Conservation (phyloP, 2,329 filamentous ascomycete genomes). For the Pyricularia sp. region DNA sequence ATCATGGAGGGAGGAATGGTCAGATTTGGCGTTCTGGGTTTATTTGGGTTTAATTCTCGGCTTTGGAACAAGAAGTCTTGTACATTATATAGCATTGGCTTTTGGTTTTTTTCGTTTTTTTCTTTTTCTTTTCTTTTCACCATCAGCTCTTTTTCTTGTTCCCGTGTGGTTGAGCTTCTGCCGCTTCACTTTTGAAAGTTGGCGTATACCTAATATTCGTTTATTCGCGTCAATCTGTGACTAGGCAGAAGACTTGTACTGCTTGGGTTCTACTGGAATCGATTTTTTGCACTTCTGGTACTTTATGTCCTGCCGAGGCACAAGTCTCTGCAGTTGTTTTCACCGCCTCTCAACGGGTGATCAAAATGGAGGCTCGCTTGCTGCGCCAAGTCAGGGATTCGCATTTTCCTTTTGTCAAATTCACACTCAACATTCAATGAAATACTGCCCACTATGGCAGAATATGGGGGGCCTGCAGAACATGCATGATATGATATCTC, state of each 20-base stretch:
- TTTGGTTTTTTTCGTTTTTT: not conserved
- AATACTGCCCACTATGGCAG: not conserved
- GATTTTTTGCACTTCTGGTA: not conserved
- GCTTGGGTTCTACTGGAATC: not conserved
- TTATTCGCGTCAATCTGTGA: not conserved
- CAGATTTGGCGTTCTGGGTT: not conserved
- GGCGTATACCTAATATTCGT: not conserved
- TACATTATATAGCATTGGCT: constrained; percentile 1
- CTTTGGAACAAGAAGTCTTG: constrained; percentile 2
- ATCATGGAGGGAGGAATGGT: not conserved
- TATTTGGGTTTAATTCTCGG: not conserved
- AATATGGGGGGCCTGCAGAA: not conserved
- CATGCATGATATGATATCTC: not conserved
- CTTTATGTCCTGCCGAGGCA: not conserved
- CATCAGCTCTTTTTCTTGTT: not conserved
- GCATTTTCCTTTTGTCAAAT: no score
- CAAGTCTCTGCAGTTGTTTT: not conserved
- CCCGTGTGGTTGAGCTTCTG: not conserved
- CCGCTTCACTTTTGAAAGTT: not conserved
- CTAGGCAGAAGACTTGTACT: not conserved
- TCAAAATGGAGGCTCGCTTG: not conserved
- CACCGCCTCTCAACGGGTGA: not conserved
- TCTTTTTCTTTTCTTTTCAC: not conserved
- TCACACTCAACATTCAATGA: no score
- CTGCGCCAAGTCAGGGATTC: no score